These are phyloP conservation scores for Petrea volubilis DNA, from an alignment of 257 asterid genomes.

Conservation along the genomic window DNA sequence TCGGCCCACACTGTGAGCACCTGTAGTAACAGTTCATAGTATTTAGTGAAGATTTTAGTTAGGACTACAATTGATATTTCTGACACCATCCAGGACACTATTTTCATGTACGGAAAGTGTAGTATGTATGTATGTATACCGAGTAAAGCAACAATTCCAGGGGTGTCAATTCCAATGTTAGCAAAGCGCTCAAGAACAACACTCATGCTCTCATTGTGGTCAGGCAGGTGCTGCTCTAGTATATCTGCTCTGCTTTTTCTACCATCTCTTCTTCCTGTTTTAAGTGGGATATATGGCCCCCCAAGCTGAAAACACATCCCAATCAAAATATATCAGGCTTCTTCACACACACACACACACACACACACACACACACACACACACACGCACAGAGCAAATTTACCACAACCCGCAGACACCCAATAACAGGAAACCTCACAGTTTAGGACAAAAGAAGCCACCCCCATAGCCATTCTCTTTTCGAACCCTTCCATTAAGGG, in stretches of 20 bases:
- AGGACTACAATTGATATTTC: background rate
- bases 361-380: too few relatives aligned
- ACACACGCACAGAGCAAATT: background rate
- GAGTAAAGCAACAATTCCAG: constrained; percentile 90
- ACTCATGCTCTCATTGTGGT: constrained; percentile 89
- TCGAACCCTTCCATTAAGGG: background rate
- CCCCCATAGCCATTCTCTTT: background rate
- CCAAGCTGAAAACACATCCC: constrained; percentile 53
- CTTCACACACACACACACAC: too few relatives aligned
- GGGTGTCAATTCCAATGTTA: constrained; percentile 64
- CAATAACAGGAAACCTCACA: background rate
- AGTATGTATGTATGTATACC: constrained; percentile 37
- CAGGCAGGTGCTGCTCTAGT: constrained; percentile 81
- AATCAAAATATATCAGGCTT: background rate
- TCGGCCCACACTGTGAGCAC: constrained; percentile 95
- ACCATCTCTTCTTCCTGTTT: constrained; percentile 95
- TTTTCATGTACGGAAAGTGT: too few relatives aligned
- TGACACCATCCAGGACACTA: too few relatives aligned
- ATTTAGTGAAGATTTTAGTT: background rate
- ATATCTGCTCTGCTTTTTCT: constrained; percentile 83
- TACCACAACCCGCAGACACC: background rate
- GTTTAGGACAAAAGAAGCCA: background rate
- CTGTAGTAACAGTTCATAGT: constrained; percentile 42
- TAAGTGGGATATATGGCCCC: constrained; percentile 86
- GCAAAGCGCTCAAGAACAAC: constrained; percentile 84